Percentiles rank a stretch among this genome's conserved stretches.
Evolutionary conservation across 2,329 filamentous ascomycete genomes (phyloP).

Genomic region (Pseudogymnoascus sp.): DNA sequence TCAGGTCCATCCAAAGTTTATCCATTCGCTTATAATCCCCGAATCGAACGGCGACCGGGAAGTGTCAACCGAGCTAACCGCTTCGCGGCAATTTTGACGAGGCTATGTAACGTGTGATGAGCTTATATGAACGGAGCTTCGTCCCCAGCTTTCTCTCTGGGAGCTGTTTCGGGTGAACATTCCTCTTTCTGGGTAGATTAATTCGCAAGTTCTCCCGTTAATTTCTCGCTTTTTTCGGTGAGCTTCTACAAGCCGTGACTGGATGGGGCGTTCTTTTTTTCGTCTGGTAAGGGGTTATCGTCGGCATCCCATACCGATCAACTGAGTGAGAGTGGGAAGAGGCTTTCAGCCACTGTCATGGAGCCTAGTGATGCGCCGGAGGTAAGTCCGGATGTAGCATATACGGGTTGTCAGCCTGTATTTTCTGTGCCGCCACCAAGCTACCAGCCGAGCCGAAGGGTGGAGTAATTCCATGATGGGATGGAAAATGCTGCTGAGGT

Average conservation of each 20-base stretch:
- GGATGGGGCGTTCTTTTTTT: background rate
- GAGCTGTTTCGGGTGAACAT: background rate
- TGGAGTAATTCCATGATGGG: background rate
- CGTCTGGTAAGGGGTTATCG: background rate
- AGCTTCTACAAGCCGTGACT: background rate
- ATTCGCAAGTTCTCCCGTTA: background rate
- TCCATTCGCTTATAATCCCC: slow-evolving; percentile 1
- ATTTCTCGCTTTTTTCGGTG: background rate
- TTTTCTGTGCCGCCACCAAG: background rate
- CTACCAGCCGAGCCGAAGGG: background rate
- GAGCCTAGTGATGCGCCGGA: background rate
- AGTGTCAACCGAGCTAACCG: slow-evolving; percentile 4
- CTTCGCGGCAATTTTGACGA: slow-evolving; percentile 8
- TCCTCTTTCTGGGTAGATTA: background rate
- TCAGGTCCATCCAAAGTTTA: background rate
- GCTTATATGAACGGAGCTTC: slow-evolving; percentile 7
- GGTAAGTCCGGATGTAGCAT: background rate
- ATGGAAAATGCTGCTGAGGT: background rate
- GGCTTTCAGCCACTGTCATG: background rate
- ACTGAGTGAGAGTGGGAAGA: background rate
- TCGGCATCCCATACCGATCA: background rate
- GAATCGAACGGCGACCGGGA: background rate
- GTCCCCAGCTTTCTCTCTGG: background rate
- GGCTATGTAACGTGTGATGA: slow-evolving; percentile 7
- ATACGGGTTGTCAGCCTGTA: background rate